Evolutionary conservation across 1,284 basidiomycete genomes (phyloP).

Genomic region (Boletellus deceptivus): DNA sequence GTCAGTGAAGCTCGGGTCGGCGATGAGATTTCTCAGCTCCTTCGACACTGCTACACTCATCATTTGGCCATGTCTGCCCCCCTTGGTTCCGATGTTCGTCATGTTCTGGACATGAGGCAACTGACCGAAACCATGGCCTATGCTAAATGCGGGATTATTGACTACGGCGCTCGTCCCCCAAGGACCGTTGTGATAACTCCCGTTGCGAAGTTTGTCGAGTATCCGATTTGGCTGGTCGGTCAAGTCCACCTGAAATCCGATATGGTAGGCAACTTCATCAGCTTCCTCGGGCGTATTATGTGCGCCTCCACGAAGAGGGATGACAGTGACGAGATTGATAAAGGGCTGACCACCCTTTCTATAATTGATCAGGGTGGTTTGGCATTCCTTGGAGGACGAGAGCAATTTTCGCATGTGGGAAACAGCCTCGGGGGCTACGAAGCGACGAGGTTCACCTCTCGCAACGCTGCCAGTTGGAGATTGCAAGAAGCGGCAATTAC

Average conservation of each 20-base stretch:
- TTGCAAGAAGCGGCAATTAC: constrained; percentile 88
- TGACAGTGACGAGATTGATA: constrained; percentile 82
- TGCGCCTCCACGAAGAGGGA: constrained; percentile 74
- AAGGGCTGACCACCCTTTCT: constrained; percentile 84
- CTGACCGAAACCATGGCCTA: constrained; percentile 9
- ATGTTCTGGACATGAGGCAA: constrained; percentile 16
- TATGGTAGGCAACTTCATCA: constrained; percentile 74
- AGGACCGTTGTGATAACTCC: constrained; percentile 55
- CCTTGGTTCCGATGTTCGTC: constrained; percentile 24
- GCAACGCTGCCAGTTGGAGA: constrained; percentile 66
- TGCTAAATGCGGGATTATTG: background rate
- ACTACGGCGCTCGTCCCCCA: constrained; percentile 9
- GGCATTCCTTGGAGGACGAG: constrained; percentile 78
- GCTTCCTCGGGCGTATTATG: constrained; percentile 45
- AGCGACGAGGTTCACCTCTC: constrained; percentile 64
- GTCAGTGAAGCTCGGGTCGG: constrained; percentile 38
- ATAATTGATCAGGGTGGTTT: constrained; percentile 87
- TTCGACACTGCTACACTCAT: constrained; percentile 39
- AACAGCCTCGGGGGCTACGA: constrained; percentile 72
- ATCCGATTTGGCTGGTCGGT: constrained; percentile 85
- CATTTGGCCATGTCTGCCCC: constrained; percentile 36
- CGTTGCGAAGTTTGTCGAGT: constrained; percentile 71
- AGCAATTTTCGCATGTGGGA: constrained; percentile 66
- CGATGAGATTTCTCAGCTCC: constrained; percentile 41
- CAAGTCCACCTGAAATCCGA: constrained; percentile 93